Percentiles rank a stretch among this genome's conserved stretches.
phyloP scores from a whole-genome alignment of 352 stramenopile species.

The Phytophthora cryptogea region DNA sequence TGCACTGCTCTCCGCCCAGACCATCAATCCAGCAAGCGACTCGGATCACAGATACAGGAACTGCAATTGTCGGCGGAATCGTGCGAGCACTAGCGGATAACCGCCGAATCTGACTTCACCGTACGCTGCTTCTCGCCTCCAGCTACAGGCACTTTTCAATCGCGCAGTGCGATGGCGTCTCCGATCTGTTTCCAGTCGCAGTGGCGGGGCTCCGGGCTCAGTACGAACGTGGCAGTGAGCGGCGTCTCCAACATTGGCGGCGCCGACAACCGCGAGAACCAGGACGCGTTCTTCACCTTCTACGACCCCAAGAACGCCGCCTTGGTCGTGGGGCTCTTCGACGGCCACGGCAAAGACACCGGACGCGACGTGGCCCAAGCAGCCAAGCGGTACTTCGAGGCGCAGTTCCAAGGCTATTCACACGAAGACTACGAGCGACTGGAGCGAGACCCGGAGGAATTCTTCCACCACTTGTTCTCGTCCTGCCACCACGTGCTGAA shows the following conservation, averaged over 20 bases:
- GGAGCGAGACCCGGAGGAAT: slow-evolving; percentile 50
- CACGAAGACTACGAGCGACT: slow-evolving; percentile 53
- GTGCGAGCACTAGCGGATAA: slow-evolving; percentile 14
- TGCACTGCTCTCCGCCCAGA: neutral
- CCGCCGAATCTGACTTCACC: slow-evolving; percentile 10
- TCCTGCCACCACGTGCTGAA: slow-evolving; percentile 70
- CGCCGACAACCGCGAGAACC: slow-evolving; percentile 71
- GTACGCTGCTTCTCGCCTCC: neutral
- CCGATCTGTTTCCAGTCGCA: slow-evolving; percentile 28
- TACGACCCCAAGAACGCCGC: slow-evolving; percentile 37
- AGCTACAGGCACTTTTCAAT: slow-evolving; percentile 19
- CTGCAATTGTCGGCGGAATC: slow-evolving; percentile 15
- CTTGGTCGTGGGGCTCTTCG: slow-evolving; percentile 81
- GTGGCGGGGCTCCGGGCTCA: slow-evolving; percentile 6
- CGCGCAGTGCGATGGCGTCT: slow-evolving; percentile 5
- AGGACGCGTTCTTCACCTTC: slow-evolving; percentile 89
- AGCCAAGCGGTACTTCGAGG: slow-evolving; percentile 66
- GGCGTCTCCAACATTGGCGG: slow-evolving; percentile 64
- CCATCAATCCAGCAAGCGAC: slow-evolving; percentile 4
- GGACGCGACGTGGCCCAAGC: slow-evolving; percentile 69
- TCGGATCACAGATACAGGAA: neutral
- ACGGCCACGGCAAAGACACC: slow-evolving; percentile 84
- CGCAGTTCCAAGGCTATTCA: slow-evolving; percentile 58
- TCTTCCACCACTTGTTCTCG: slow-evolving; percentile 56
- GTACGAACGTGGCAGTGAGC: slow-evolving; percentile 38